Base-by-base conservation (phyloP, 352 stramenopile species). In the Globisporangium ultimum region DNA sequence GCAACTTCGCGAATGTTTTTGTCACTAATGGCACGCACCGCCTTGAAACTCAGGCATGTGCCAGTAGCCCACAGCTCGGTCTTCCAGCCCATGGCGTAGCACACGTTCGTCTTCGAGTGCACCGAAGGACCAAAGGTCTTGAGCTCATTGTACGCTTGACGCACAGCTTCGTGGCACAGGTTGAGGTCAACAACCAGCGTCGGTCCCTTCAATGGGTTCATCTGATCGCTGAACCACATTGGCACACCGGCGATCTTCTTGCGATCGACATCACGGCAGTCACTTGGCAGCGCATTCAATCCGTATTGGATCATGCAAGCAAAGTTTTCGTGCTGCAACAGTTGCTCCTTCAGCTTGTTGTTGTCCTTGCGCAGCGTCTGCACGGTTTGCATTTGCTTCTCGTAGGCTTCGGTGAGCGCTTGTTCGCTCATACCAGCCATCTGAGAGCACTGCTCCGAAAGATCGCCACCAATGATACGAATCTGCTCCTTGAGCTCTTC, bases 401-500 rank as follows among this genome's bases (percentile, higher is more conserved):
- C 74, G 67, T 90, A 90, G 48, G 81, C 79, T 60, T 89, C 79
- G 9, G 80, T 87, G 53, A 91, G 68, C 48, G 80, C 80, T 58
- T 91, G 79, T 62, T 91, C 79, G 48, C 80, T 91, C 81, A 91
- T 91, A 46, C 79, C 77, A 12, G 82, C 79, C 79, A 91, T 88
- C 66, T 89, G 79, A 59, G 79, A 88, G 61, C 79, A 88, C 65
- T 89, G 77, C 66, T 91, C 79, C 63, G 80, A 84, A 53, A 89
- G 63, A 53, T 90, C 79, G 11, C 80, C 79, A 21, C 78, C 81
- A 46, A 93, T 93, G 68, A 91, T 91, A 43, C 79, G 81, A 54
- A 91, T 89, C 63, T 93, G 81, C 62, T 93, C 83, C 66, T 89
- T 90, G 20, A 93, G 67, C 73, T 93, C 84, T 3, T 88, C 74